phyloP scores from a whole-genome alignment of 163 green algal genomes.

The Trebouxiophyceae sp. region DNA sequence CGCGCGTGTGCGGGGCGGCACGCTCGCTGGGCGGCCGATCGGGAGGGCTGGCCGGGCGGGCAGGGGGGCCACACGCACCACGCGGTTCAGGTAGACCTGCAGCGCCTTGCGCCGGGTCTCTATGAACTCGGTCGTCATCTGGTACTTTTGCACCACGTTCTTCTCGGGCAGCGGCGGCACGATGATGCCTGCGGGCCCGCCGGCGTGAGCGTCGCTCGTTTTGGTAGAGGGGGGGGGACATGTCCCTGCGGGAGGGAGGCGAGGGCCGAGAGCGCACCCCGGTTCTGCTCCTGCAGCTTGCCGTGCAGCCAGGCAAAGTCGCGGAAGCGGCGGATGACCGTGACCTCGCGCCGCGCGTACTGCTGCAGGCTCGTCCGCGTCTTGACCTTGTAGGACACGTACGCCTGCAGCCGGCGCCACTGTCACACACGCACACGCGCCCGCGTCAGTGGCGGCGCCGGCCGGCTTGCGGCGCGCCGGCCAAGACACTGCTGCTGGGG shows the following conservation, averaged over 20 bases:
- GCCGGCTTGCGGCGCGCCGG: neutral
- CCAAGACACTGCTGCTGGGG: neutral
- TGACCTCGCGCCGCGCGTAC: conserved; percentile 38
- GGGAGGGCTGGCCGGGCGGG: too few relatives aligned
- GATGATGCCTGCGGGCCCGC: conserved; percentile 74
- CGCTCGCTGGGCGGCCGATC: too few relatives aligned
- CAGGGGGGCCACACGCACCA: conserved; percentile 27
- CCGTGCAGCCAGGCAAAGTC: conserved; percentile 84
- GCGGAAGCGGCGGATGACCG: conserved; percentile 80
- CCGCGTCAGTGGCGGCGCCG: neutral
- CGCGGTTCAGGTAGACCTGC: conserved; percentile 63
- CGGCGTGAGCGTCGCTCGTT: too few relatives aligned
- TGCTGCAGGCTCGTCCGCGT: conserved; percentile 36
- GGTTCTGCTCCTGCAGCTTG: conserved; percentile 57
- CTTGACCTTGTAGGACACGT: conserved; percentile 82
- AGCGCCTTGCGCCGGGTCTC: conserved; percentile 69
- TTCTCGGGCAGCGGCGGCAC: conserved; percentile 88
- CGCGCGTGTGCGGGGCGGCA: too few relatives aligned
- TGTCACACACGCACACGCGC: neutral
- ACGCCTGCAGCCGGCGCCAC: conserved; percentile 40
- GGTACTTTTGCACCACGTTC: conserved; percentile 86
- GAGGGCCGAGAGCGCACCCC: conserved; percentile 10
- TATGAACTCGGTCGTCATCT: conserved; percentile 85
- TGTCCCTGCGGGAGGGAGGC: too few relatives aligned
- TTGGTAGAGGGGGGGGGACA: too few relatives aligned